A percentile compares a stretch with the other conserved stretches of the same genome.
Evolutionary conservation across 306 rosid species (phyloP).

Genomic region (Glycine tomentella): DNA sequence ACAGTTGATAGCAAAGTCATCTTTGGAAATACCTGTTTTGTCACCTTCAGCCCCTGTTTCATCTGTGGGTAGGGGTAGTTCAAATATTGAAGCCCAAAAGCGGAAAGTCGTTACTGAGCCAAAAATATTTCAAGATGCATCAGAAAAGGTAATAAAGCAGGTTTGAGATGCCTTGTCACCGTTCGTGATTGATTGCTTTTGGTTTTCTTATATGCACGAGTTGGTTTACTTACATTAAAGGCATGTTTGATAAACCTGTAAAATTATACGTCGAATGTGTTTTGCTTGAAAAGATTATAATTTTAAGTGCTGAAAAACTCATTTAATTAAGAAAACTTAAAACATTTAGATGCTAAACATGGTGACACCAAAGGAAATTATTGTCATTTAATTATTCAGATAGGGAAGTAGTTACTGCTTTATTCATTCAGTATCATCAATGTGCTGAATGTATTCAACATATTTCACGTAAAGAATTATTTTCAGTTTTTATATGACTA

Average conservation of each 20-base stretch:
- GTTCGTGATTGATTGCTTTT: no score
- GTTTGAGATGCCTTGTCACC: background rate
- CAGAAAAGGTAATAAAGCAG: background rate
- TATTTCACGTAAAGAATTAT: no score
- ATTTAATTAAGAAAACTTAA: background rate
- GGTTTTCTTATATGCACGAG: no score
- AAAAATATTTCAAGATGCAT: background rate
- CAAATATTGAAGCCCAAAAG: background rate
- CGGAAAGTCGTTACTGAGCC: background rate
- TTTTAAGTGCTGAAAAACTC: background rate
- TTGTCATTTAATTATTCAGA: no score
- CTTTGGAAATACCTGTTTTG: no score
- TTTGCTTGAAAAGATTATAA: background rate
- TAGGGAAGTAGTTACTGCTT: no score
- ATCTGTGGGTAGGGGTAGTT: background rate
- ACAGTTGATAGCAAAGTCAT: no score
- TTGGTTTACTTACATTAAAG: background rate
- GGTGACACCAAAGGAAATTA: no score
- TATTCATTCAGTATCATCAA: no score
- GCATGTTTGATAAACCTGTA: background rate
- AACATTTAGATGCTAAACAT: background rate
- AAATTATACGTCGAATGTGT: background rate
- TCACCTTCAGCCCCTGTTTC: no score
- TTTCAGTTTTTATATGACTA: no score
- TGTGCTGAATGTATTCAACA: no score